Conservation (phyloP, 352 stramenopile genomes). For the Globisporangium cystogenes region DNA sequence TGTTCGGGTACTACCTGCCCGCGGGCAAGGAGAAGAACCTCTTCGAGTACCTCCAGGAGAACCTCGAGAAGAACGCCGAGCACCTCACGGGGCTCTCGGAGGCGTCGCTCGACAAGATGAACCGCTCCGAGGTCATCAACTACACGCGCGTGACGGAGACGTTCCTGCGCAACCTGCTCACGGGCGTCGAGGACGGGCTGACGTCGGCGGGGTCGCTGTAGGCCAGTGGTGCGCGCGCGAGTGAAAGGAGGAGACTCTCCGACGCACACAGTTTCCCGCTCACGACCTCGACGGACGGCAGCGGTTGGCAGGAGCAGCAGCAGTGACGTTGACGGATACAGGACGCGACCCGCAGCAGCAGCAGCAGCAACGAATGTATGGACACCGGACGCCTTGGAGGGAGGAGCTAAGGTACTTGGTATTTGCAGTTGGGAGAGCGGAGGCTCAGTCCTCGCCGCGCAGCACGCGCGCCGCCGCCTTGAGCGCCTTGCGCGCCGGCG, state of each 20-base stretch:
- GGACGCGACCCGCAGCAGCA: slow-evolving; percentile 1
- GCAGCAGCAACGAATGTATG: slow-evolving; percentile 9
- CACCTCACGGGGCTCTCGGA: slow-evolving; percentile 88
- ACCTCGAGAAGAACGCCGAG: slow-evolving; percentile 93
- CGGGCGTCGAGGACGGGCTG: slow-evolving; percentile 87
- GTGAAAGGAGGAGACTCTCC: no score
- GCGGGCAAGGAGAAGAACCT: slow-evolving; percentile 89
- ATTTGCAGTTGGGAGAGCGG: neutral
- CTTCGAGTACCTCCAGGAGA: slow-evolving; percentile 93
- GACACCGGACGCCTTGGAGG: neutral
- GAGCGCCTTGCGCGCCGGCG: slow-evolving; percentile 49
- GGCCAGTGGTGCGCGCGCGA: neutral
- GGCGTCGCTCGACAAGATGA: slow-evolving; percentile 89
- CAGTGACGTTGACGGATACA: neutral
- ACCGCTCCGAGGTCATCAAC: slow-evolving; percentile 93
- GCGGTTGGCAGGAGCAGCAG: neutral
- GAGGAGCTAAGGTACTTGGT: neutral
- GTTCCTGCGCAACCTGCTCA: slow-evolving; percentile 89
- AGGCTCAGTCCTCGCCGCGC: slow-evolving; percentile 31
- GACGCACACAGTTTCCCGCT: no score
- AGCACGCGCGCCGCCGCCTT: slow-evolving; percentile 49
- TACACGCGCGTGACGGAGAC: slow-evolving; percentile 92
- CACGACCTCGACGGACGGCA: no score
- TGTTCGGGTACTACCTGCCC: slow-evolving; percentile 93
- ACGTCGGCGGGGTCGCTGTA: slow-evolving; percentile 35